Percentiles rank a stretch among this genome's conserved stretches.
phyloP scores from a whole-genome alignment of 148 eudicot species.

The Rhododendron kiyosumense region DNA sequence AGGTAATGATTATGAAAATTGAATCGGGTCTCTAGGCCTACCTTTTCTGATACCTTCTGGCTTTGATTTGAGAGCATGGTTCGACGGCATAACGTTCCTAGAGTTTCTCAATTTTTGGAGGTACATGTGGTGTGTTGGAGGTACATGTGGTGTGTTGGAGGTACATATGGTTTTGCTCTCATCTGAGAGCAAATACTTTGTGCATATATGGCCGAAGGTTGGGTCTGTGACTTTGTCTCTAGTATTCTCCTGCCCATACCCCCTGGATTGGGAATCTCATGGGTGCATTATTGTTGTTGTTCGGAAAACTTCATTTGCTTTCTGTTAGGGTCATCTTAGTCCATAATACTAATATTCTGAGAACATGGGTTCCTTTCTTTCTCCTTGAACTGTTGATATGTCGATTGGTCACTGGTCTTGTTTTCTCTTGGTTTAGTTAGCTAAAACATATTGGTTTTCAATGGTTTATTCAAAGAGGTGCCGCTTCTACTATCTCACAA shows the following conservation, averaged over 20 bases:
- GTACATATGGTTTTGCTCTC: no score
- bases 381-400: not conserved
- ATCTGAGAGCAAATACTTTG: not conserved
- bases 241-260: not conserved
- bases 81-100: no score
- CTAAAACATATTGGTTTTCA: not conserved
- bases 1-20: no score
- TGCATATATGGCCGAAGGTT: not conserved
- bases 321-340: not conserved
- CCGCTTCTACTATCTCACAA: not conserved
- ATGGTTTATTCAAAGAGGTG: not conserved
- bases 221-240: not conserved
- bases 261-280: not conserved
- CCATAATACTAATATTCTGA: not conserved
- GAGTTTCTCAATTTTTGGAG: no score
- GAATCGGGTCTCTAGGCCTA: not conserved
- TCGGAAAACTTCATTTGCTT: not conserved
- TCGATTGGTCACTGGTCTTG: not conserved
- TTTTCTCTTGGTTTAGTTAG: not conserved
- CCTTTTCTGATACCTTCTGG: not conserved
- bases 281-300: not conserved
- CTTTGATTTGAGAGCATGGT: no score
- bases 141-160: no score
- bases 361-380: not conserved
- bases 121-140: no score